Evolutionary conservation across 768 basidiomycete species (phyloP), one percentile per base, ranked within the genome.

Genomic region (Russula vinacea): DNA sequence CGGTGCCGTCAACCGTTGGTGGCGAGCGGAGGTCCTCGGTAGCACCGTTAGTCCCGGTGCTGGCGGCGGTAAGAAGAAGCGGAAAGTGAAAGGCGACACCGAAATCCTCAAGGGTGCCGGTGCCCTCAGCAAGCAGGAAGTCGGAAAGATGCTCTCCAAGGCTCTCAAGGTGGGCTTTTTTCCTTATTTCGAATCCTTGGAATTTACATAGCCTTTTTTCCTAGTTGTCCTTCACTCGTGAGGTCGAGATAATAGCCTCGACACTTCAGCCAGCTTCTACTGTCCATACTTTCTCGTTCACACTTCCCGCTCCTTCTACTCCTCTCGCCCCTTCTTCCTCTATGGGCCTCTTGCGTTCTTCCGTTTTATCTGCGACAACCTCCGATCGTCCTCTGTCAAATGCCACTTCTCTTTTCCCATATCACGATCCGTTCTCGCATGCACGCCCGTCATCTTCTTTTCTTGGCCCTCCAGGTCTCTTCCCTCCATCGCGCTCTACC

Each of bases 161-260:
- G 88, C 90, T 6, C 84, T 94, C 72, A 95, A 96, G 83, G 91
- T 90, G 63, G 62, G 75, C 70, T 40, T 44, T 64, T 22, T 40
- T 42, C 39, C n/a, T 50, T 56, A 19, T 42, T 50, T 39, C 26
- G 0, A 1, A 0, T 29, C 13, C n/a, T 10, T 7, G 16, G 16
- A 24, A n/a, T 47, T 33, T 63, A 39, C 39, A 49, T 39, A 1
- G 35, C 39, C 29, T 40, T 42, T 56, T 49, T 14, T 54, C 4
- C 16, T 68, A 94, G 92, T 86, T 95, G 51, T 92, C 92, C 9
- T 94, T 95, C 74, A 86, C 91, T 40, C 89, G 90, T 58, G 94
- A 96, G 74, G 90, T 95, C 49, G 93, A 95, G 73, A 88, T 98
- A 61, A 90, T 98, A 72, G 92, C 94, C 16, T 93, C 94, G n/a